A percentile compares a stretch with the other conserved stretches of the same genome.
phyloP scores from a whole-genome alignment of 768 basidiomycete genomes.

The Kwoniella newhampshirensis region DNA sequence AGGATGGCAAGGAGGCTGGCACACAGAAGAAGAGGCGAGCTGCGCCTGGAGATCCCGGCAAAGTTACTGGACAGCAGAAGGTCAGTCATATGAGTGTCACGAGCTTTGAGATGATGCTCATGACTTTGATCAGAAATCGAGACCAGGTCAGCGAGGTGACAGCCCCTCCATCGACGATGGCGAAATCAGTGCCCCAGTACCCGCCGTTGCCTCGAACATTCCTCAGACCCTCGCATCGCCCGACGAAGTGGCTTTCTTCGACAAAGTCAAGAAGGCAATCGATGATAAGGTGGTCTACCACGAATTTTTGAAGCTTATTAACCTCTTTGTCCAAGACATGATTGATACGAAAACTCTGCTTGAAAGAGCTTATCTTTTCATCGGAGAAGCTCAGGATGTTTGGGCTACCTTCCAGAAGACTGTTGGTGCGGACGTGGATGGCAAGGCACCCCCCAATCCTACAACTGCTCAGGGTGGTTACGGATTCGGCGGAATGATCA shows the following conservation, averaged over 20 bases:
- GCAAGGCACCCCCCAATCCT: slow-evolving; percentile 33
- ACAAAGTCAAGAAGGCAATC: slow-evolving; percentile 66
- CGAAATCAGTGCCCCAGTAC: slow-evolving; percentile 23
- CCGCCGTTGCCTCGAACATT: slow-evolving; percentile 7
- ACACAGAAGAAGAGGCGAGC: slow-evolving; percentile 35
- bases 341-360: slow-evolving; percentile 81
- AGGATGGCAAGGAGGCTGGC: slow-evolving; percentile 33
- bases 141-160: slow-evolving; percentile 41
- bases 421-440: slow-evolving; percentile 70
- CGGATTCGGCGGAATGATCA: slow-evolving; percentile 48
- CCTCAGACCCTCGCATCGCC: slow-evolving; percentile 50
- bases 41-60: slow-evolving; percentile 31
- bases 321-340: slow-evolving; percentile 85
- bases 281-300: slow-evolving; percentile 59
- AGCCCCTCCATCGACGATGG: slow-evolving; percentile 39
- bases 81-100: slow-evolving; percentile 25
- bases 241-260: slow-evolving; percentile 90
- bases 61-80: slow-evolving; percentile 28
- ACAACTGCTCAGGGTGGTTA: slow-evolving; percentile 41
- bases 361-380: slow-evolving; percentile 73
- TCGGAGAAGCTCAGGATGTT: slow-evolving; percentile 73
- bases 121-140: slow-evolving; percentile 36
- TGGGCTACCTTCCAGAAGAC: slow-evolving; percentile 81
- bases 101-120: slow-evolving; percentile 11
- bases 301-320: slow-evolving; percentile 90